phyloP scores from a whole-genome alignment of 768 basidiomycete species.

The Aureoboletus auriporus region DNA sequence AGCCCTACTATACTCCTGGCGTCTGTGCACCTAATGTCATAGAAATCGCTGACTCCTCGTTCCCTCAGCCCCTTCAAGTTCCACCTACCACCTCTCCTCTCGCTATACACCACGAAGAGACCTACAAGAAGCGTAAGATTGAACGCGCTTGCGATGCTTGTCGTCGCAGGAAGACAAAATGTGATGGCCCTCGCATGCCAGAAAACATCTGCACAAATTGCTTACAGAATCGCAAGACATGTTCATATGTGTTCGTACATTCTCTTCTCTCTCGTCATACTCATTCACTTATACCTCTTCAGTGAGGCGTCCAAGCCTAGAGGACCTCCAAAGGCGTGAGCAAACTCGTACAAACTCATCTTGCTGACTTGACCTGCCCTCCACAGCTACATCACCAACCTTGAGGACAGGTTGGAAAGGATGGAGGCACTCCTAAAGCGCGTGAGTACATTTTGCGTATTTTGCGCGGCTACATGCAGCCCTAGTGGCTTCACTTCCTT shows the following conservation, averaged over 20 bases:
- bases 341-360: constrained; percentile 5
- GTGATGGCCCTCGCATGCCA: constrained; percentile 52
- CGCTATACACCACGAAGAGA: constrained; percentile 14
- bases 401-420: constrained; percentile 57
- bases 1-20: constrained; percentile 10
- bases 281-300: constrained; percentile 3
- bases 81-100: constrained; percentile 7
- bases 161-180: constrained; percentile 54
- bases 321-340: constrained; percentile 66
- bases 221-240: constrained; percentile 43
- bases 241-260: constrained; percentile 55
- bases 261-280: neutral
- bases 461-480: neutral
- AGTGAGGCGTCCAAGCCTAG: constrained; percentile 65
- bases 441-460: constrained; percentile 31
- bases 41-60: constrained; percentile 22
- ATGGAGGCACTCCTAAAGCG: constrained; percentile 51
- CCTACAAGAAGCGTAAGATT: constrained; percentile 41
- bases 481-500: neutral
- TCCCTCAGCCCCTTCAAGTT: neutral
- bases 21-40: constrained; percentile 23
- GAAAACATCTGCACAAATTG: constrained; percentile 59
- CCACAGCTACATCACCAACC: constrained; percentile 49
- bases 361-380: neutral
- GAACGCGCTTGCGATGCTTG: constrained; percentile 61